Evolutionary conservation across 371 early-diverging fungal genomes (phyloP).

Genomic region (Apophysomyces ossiformis): DNA sequence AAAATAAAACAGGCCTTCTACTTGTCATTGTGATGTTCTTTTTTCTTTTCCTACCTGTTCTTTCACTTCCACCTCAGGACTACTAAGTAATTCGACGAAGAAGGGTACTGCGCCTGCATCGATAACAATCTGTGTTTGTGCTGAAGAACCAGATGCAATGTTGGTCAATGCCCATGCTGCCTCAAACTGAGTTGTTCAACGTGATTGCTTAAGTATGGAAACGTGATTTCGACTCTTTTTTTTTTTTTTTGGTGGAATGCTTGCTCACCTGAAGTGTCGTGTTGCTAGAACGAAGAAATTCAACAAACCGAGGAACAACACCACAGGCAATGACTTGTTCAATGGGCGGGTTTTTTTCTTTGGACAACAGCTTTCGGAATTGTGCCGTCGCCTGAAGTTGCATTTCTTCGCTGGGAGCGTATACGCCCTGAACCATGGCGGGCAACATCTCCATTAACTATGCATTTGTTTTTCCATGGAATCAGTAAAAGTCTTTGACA

Average conservation of each 20-base stretch:
- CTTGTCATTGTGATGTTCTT: neutral
- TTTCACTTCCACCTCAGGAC: constrained; percentile 86
- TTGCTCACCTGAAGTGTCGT: constrained; percentile 82
- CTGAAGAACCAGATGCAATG: constrained; percentile 98
- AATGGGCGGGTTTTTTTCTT: constrained; percentile 98
- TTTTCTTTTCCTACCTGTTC: constrained; percentile 80
- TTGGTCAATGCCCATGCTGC: constrained; percentile 99
- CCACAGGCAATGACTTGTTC: constrained; percentile 95
- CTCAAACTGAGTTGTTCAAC: constrained; percentile 82
- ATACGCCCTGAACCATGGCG: constrained; percentile 74
- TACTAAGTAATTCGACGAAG: constrained; percentile 90
- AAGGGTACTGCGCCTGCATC: constrained; percentile 91
- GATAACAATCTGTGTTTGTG: constrained; percentile 95
- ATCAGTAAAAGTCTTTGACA: no score
- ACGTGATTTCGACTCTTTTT: neutral
- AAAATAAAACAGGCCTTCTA: neutral
- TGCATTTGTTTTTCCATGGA: no score
- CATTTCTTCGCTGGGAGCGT: constrained; percentile 72
- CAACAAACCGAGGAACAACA: constrained; percentile 96
- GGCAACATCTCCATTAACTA: constrained; percentile 71
- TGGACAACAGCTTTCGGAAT: constrained; percentile 96
- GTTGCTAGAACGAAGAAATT: constrained; percentile 83
- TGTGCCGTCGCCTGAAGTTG: constrained; percentile 85
- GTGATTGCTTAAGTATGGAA: constrained; percentile 10
- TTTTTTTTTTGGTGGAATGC: no score